phyloP scores from a whole-genome alignment of 352 stramenopile species.

The Globisporangium cylindrosporum region DNA sequence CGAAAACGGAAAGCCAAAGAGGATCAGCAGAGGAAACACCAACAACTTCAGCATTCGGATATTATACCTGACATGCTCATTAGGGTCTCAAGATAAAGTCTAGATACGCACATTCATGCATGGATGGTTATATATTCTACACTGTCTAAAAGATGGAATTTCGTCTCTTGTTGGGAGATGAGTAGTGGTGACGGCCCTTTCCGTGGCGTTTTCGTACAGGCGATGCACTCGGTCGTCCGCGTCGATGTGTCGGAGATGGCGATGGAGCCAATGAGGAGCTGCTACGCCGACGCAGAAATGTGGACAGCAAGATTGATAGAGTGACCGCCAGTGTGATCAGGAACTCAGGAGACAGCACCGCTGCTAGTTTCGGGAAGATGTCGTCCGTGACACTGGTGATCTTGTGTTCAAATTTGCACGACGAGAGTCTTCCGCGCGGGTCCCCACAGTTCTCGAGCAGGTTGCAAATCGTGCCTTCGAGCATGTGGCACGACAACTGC shows the following conservation, averaged over 20 bases:
- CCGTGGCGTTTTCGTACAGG: neutral
- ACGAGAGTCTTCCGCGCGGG: slow-evolving; percentile 48
- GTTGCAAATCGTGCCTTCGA: slow-evolving; percentile 88
- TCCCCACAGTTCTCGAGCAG: slow-evolving; percentile 78
- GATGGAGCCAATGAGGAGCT: slow-evolving; percentile 28
- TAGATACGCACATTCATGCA: neutral
- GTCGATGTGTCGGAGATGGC: slow-evolving; percentile 28
- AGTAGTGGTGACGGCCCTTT: slow-evolving; percentile 4
- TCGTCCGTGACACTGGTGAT: slow-evolving; percentile 73
- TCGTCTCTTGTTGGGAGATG: slow-evolving; percentile 21
- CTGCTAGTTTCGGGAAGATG: slow-evolving; percentile 43
- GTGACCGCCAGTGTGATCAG: slow-evolving; percentile 51
- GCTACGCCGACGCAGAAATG: slow-evolving; percentile 47
- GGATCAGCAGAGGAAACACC: slow-evolving; percentile 16
- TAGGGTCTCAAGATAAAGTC: slow-evolving; percentile 14
- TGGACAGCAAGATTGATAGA: slow-evolving; percentile 58
- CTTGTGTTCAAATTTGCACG: slow-evolving; percentile 74
- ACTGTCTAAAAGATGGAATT: slow-evolving; percentile 50
- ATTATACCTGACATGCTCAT: slow-evolving; percentile 30
- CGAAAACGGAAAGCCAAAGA: slow-evolving; percentile 11
- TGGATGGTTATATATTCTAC: slow-evolving; percentile 17
- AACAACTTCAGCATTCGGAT: slow-evolving; percentile 17
- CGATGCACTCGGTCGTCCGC: slow-evolving; percentile 26
- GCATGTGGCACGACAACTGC: slow-evolving; percentile 90
- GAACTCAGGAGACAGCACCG: slow-evolving; percentile 51